A percentile compares a stretch with the other conserved stretches of the same genome.
Conservation (phyloP, 768 basidiomycete genomes). For the Mycena galopus region DNA sequence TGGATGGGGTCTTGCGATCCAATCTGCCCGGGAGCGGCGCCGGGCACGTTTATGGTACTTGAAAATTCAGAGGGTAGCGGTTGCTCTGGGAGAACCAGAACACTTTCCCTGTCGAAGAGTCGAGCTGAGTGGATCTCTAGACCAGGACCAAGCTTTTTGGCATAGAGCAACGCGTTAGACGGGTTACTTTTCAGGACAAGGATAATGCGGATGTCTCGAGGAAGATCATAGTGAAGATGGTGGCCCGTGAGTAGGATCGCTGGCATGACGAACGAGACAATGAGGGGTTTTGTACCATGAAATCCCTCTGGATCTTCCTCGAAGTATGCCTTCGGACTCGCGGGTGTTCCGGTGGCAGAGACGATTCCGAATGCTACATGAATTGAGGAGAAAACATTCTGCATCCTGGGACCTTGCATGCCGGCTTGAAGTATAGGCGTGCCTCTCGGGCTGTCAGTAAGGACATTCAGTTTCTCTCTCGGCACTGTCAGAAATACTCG, state of each 20-base stretch:
- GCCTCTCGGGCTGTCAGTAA: not conserved
- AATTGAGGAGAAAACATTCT: slow-evolving; percentile 34
- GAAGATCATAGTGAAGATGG: slow-evolving; percentile 14
- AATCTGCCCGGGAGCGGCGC: slow-evolving; percentile 30
- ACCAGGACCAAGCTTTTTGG: slow-evolving; percentile 10
- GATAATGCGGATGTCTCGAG: slow-evolving; percentile 9
- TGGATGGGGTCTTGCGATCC: slow-evolving; percentile 35
- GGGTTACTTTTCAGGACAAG: slow-evolving; percentile 21
- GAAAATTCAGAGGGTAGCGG: slow-evolving; percentile 13
- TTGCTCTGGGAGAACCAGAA: slow-evolving; percentile 22
- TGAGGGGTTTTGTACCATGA: slow-evolving; percentile 20
- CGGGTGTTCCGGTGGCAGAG: slow-evolving; percentile 25
- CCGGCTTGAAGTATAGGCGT: slow-evolving; percentile 28
- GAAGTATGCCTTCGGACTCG: slow-evolving; percentile 31
- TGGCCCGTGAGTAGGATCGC: slow-evolving; percentile 11
- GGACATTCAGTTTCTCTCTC: slow-evolving; percentile 29
- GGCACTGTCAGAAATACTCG: slow-evolving; percentile 36
- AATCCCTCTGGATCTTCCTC: slow-evolving; percentile 34
- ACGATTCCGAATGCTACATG: slow-evolving; percentile 35
- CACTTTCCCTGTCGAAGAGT: slow-evolving; percentile 16
- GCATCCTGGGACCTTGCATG: slow-evolving; percentile 20
- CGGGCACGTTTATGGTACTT: not conserved
- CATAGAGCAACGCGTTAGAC: slow-evolving; percentile 7
- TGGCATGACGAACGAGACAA: slow-evolving; percentile 25
- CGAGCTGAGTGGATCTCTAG: slow-evolving; percentile 16